Base-by-base conservation (phyloP, 306 rosid genomes). In the Rosa rugosa region DNA sequence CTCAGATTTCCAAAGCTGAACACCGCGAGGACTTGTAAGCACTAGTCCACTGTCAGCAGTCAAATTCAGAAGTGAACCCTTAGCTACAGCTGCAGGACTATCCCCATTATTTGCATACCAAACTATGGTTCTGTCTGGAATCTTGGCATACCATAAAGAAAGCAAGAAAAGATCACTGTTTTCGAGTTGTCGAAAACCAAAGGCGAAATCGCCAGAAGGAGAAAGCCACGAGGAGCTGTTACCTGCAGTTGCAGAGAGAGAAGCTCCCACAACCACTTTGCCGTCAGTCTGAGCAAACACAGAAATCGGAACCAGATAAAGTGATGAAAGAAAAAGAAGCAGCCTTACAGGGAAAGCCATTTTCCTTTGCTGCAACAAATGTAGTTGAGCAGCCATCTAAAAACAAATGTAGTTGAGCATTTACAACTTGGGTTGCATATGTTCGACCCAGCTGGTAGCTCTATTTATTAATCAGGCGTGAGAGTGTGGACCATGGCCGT, bases 121-220 rank as follows among this genome's bases (percentile, higher is more conserved):
- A 68, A 88, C 82, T 8, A 89, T 3, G 54, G 89, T 84, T 56
- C 38, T 50, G 20, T 87, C 84, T 0, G 86, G 81, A 53, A 91
- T 75, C 9, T 76, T 87, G 77, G 73, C 27, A 60, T 78, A 89
- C 97, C 93, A 91, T 14, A 83, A 79, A 4, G 89, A 84, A 46
- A 89, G 84, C 79, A 84, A 51, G 77, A 74, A 91, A 16, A 77
- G 42, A 41, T n/a, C 36, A 31, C 36, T 31, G 36, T 31, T 31
- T 2, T 31, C 36, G 0, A 31, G 36, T 31, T 31, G 36, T 31
- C 3, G 36, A 31, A 31, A 31, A 31, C 36, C 36, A 31, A 31
- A 31, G 36, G 36, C 36, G 36, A 31, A 31, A 31, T 31, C 3
- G 3, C 36, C 36, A 31, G 36, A 31, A 31, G 36, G 36, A 31